Base-by-base conservation (phyloP, 106 monocot species). In the Dioscorea dumetorum region DNA sequence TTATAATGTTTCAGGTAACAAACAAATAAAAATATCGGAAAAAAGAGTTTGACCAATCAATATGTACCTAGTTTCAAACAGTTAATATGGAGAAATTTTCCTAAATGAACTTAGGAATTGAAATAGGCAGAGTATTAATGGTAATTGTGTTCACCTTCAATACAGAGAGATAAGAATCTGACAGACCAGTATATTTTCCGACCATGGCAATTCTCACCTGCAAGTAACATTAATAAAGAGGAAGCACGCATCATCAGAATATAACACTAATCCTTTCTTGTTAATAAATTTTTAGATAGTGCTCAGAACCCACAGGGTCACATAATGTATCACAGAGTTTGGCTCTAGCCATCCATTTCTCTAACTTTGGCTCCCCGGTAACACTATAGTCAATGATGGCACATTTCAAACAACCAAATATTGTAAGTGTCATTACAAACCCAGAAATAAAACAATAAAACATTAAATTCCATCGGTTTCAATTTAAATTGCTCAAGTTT, bases 131-230 rank as follows among this genome's bases (percentile, higher is more conserved):
- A 15, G 54, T 18, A 62, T 33, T 41, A 41, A 8, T 10, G 50
- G 11, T 6, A 64, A 60, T 53, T 16, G 60, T 14, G 8, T 70
- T 66, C 58, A 91, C 97, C 89, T 99, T 99, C 49, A 87, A 59
- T 24, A 92, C 92, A 67, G 97, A 99, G 19, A 92, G 84, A 60
- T 99, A 99, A 48, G 97, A 82, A 81, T 99, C 95, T 31, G 91
- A 89, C 70, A 97, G 78, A 48, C 88, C 91, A 57, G 84, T 91
- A 60, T 97, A 97, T 61, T 97, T 97, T 57, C 95, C 95, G 78
- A 97, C 95, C 85, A 97, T 91, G 50, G 95, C 91, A 74, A 99
- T 99, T 64, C 81, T 92, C 35, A 99, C 92, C 97, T 99, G 86
- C 49, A 82, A 76, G 57, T 19, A 16, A 18, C 62, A 62, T 65